phyloP scores from a whole-genome alignment of 768 basidiomycete genomes.

The Suillus subalutaceus region DNA sequence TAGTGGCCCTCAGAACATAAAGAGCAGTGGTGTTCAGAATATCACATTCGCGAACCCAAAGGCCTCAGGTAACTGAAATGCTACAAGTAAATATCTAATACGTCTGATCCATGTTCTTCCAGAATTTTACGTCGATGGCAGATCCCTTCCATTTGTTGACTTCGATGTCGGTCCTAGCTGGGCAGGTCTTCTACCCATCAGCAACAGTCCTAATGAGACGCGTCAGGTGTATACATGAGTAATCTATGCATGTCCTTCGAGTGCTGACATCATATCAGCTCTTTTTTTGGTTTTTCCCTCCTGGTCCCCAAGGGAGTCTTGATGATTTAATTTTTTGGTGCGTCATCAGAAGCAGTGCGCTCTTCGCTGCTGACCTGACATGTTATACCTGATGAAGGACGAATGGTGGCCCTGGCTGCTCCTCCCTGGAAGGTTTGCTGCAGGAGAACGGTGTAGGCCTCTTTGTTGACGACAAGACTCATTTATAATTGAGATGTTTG shows the following conservation, averaged over 20 bases:
- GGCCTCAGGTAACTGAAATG: neutral
- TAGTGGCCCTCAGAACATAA: conserved; percentile 7
- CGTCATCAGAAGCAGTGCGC: neutral
- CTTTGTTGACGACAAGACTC: neutral
- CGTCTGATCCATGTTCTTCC: conserved; percentile 12
- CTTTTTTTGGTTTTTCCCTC: conserved; percentile 87
- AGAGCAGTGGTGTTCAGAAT: conserved; percentile 23
- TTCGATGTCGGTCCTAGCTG: conserved; percentile 76
- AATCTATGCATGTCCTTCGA: neutral
- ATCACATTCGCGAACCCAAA: neutral
- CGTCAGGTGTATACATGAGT: conserved; percentile 49
- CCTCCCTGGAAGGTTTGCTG: neutral
- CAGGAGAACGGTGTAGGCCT: neutral
- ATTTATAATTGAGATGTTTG: neutral
- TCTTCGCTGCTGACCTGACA: neutral
- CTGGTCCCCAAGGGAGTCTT: conserved; percentile 62
- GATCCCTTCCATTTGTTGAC: conserved; percentile 63
- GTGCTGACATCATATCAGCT: conserved; percentile 36
- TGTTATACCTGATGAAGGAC: neutral
- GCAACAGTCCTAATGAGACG: conserved; percentile 58
- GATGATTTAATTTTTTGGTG: neutral
- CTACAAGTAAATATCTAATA: neutral
- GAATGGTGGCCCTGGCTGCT: neutral
- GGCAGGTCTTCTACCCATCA: conserved; percentile 78
- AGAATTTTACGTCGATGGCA: conserved; percentile 77